Base-by-base conservation (phyloP, 2,329 filamentous ascomycete genomes). In the Cladophialophora psammophila region DNA sequence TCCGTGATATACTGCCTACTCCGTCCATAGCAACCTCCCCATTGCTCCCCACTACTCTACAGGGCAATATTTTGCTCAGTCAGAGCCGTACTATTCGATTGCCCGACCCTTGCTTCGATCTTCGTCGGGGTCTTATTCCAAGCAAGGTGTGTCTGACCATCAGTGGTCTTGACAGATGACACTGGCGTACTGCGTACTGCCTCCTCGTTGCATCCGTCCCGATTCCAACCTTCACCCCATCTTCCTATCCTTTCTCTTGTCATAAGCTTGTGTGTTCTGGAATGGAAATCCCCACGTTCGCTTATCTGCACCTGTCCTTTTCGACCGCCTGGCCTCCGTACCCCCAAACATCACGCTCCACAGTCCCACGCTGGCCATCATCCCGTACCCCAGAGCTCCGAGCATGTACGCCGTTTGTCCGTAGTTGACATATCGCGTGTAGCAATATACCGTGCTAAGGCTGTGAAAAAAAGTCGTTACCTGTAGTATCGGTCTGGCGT, bases 401-500 rank as follows among this genome's bases (percentile, higher is more conserved):
- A 91, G 76, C 1, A 85, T 78, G 74, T 89, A 91, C 0, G 84
- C 86, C 10, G 85, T 81, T 73, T 88, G 84, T 5, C 82, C 81
- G 1, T 81, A 76, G 61, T 81, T 78, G 9, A 84, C 83, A 79
- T 88, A 92, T 76, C 88, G 85, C 57, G 84, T 83, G 79, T 94
- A 95, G 74, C 86, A 84, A 77, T 91, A 90, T 70, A 89, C 87
- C 18, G 88, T 88, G 4, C 83, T 82, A 0, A 82, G 74, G 18
- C 83, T 80, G 77, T 94, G 91, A 80, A 91, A 91, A 2, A 87
- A 68, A 0, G 87, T 86, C 1, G 90, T 90, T 13, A 93, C 79
- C 45, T 89, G 82, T 20, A 93, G 77, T 1, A 87, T 88, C 1
- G 91, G 90, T 42, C 86, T 81, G 5, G 90, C 90, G 76, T 88